Conservation (phyloP, 208 protist species). For the Trypanosoma conorhini region DNA sequence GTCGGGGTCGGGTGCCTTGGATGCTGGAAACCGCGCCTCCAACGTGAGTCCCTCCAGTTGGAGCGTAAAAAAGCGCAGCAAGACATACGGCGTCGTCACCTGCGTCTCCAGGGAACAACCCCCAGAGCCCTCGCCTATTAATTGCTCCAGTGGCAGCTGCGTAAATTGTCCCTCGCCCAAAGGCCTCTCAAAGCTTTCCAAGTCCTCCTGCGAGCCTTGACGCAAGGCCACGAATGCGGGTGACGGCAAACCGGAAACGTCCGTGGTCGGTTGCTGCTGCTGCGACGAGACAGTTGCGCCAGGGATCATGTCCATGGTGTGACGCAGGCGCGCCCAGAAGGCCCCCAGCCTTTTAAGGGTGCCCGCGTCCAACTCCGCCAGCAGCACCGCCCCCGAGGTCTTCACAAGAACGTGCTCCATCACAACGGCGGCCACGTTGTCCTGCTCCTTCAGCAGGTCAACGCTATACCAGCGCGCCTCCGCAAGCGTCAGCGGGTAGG, state of each 20-base stretch:
- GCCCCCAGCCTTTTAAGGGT: slow-evolving; percentile 17
- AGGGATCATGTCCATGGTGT: not conserved
- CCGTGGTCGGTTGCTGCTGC: slow-evolving; percentile 1
- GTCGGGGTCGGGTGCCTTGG: slow-evolving; percentile 22
- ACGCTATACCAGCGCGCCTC: slow-evolving; percentile 14
- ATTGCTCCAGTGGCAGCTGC: slow-evolving; percentile 2
- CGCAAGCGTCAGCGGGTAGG: slow-evolving; percentile 22
- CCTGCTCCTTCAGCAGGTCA: slow-evolving; percentile 2
- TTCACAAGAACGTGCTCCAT: slow-evolving; percentile 31
- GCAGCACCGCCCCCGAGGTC: slow-evolving; percentile 24
- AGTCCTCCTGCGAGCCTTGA: slow-evolving; percentile 6
- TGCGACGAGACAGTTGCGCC: not conserved
- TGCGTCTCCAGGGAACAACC: not conserved
- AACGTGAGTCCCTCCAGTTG: slow-evolving; percentile 25
- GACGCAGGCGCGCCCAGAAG: slow-evolving; percentile 12
- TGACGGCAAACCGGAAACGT: not conserved
- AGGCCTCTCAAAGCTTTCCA: slow-evolving; percentile 9
- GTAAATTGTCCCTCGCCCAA: slow-evolving; percentile 13
- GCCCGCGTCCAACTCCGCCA: slow-evolving; percentile 24
- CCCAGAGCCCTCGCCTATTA: not conserved
- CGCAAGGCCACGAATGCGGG: not conserved
- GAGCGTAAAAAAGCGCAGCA: slow-evolving; percentile 27
- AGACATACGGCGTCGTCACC: slow-evolving; percentile 19
- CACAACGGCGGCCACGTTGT: slow-evolving; percentile 15
- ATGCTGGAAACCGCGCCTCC: slow-evolving; percentile 26